Base-by-base conservation (phyloP, 139 green algal genomes). In the Auxenochlorella pyrenoidosa region DNA sequence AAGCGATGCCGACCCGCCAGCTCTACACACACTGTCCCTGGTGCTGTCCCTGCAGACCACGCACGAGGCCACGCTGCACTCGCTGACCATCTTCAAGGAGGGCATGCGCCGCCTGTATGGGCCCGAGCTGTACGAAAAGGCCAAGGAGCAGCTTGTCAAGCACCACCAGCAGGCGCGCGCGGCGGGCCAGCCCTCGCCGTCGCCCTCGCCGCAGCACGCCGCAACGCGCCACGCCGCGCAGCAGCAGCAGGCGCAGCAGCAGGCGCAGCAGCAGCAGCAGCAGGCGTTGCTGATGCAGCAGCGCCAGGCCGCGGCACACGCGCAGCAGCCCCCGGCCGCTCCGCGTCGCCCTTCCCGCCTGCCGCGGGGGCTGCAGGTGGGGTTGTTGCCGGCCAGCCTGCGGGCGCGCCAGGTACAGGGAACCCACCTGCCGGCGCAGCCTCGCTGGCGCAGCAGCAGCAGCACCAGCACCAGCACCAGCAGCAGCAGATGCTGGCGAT, bases 191-290 rank as follows among this genome's bases (percentile, higher is more conserved):
- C 47, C 47, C 47, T 54, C 47, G 47, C 47, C 47, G 8, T 54
- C 47, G 47, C 47, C 47, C 47, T 54, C 47, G 47, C 72, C 38
- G 72, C 72, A 19, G 72, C 72, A 54, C 36, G 47, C 34, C 72
- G 47, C 34, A 13, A 58, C 16, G 68, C 68, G 4, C 75, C 40
- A 36, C 26, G 44, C 28, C 58, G 79, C 58, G 8, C 60, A 58
- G 28, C 60, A 76, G 79, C 34, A 54, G 78, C 22, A 44, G 18
- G 32, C 32, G 59, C 38, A 38, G 36, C 19, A 40, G 58, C 79
- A 84, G 34, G 54, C 60, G 30, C 78, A 72, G 59, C 79, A 85
- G 79, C n/a, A 40, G 58, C 79, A 84, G 78, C 32, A 43, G 63
- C 51, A 70, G 78, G 63, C 63, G 24, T 8, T 12, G 63, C 26